Conservation (phyloP, 2,329 filamentous ascomycete species). For the Didymella sp. region DNA sequence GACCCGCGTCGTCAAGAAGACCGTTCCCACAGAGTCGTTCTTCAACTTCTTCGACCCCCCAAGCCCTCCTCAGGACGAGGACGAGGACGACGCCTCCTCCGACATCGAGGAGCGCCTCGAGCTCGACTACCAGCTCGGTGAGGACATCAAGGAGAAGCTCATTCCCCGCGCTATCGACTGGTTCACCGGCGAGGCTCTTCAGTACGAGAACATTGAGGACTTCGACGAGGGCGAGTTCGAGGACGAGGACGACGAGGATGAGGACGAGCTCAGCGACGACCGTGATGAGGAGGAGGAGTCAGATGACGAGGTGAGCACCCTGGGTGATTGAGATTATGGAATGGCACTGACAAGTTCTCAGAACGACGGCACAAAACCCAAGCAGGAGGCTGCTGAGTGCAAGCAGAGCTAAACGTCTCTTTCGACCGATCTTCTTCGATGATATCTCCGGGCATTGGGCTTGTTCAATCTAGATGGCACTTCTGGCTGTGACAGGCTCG, state of each 20-base stretch:
- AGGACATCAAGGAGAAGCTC: slow-evolving; percentile 99
- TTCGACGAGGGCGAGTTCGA: slow-evolving; percentile 82
- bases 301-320: slow-evolving; percentile 49
- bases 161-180: slow-evolving; percentile 98
- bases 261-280: slow-evolving; percentile 83
- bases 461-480: slow-evolving; percentile 42
- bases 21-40: slow-evolving; percentile 97
- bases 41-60: slow-evolving; percentile 98
- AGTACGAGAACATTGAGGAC: slow-evolving; percentile 92
- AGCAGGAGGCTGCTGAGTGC: slow-evolving; percentile 55
- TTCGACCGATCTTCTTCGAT: slow-evolving; percentile 30
- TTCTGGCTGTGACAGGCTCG: slow-evolving; percentile 22
- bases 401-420: slow-evolving; percentile 51
- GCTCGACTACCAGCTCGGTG: slow-evolving; percentile 97
- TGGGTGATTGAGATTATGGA: not conserved
- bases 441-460: slow-evolving; percentile 27
- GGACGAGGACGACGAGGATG: slow-evolving; percentile 91
- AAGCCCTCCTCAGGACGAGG: slow-evolving; percentile 77
- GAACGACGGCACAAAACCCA: slow-evolving; percentile 54
- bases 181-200: slow-evolving; percentile 98
- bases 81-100: slow-evolving; percentile 78
- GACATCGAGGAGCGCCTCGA: slow-evolving; percentile 98
- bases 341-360: slow-evolving; percentile 28
- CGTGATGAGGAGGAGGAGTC: slow-evolving; percentile 72
- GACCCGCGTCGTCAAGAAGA: slow-evolving; percentile 98